Base-by-base conservation (phyloP, 176 grass and related monocot genomes). In the Saccharum officinarum region DNA sequence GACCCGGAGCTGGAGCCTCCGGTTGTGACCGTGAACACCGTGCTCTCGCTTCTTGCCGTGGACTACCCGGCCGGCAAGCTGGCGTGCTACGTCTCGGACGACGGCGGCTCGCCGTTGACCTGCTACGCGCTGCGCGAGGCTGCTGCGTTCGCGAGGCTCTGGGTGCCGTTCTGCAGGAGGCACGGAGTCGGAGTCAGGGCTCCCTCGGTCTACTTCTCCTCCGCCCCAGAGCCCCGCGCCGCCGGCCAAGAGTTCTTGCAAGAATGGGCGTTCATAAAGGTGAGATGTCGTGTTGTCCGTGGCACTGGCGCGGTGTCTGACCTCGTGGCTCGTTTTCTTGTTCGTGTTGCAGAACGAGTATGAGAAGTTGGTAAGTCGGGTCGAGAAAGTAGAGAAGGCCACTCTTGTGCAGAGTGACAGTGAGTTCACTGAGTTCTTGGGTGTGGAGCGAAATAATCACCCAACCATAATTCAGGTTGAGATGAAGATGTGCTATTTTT, bases 111-210 rank as follows among this genome's bases (percentile, higher is more conserved):
- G 38, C 71, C 85, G 2, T 22, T 87, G 44, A 93, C 91, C 45
- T 93, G 30, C 77, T 73, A 87, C 46, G 78, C 85, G 4, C 66
- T 90, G 39, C 23, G 61, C 1, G 81, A 90, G 34, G 66, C 85
- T 28, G 71, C 67, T 1, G 4, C 25, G 23, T 92, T 92, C 73
- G 87, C 87, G 20, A 78, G 63, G 67, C 17, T 79, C 11, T 92
- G 91, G 91, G 87, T 90, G 49, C 85, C 84, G 20, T 92, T 92
- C 72, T 92, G 91, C 87, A 87, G 81, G 80, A 84, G 45, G 31
- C 69, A 87, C 30, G 37, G 6, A 11, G 23, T 87, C 7, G 17
- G 34, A 16, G 84, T 87, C 3, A 84, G 84, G 64, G 91, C 91
- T 8, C 91, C 91, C 31, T 87, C 62, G 28, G 60, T 77, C 64